These are phyloP conservation scores for Thozetella sp. DNA, from an alignment of 495 filamentous ascomycete species.

Conservation along the genomic window DNA sequence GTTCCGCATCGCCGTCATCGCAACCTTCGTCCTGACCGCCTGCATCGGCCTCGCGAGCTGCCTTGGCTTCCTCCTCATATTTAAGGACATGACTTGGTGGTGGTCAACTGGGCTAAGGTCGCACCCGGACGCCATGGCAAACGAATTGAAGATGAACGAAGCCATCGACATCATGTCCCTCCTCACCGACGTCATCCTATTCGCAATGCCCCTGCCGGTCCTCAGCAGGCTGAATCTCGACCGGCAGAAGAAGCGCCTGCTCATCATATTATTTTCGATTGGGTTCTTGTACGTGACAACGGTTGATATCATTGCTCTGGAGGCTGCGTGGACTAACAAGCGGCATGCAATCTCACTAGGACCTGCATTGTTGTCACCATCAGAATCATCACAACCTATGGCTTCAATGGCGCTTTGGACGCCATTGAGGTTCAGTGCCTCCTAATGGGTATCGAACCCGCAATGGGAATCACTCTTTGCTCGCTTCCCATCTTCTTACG, in stretches of 20 bases:
- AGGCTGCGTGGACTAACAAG: background rate
- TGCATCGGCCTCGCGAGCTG: background rate
- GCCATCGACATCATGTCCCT: conserved; percentile 6
- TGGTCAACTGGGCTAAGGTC: conserved; percentile 1
- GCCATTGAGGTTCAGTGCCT: conserved; percentile 4
- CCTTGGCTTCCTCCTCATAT: conserved; percentile 4
- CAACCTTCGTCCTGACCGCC: conserved; percentile 1
- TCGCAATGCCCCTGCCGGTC: conserved; percentile 4
- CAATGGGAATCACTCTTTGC: conserved; percentile 7
- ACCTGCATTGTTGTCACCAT: conserved; percentile 6
- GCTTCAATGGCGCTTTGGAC: conserved; percentile 6
- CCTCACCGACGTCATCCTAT: conserved; percentile 6
- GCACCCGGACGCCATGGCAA: background rate
- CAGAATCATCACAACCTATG: conserved; percentile 6
- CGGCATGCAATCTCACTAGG: background rate
- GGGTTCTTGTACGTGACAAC: conserved; percentile 3
- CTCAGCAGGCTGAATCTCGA: conserved; percentile 1
- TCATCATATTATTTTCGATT: conserved; percentile 4
- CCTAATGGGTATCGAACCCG: conserved; percentile 6
- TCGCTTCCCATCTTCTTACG: background rate
- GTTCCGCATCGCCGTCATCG: background rate
- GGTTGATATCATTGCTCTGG: background rate
- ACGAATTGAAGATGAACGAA: conserved; percentile 2
- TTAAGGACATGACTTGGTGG: conserved; percentile 5
- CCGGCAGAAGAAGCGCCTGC: background rate